phyloP scores from a whole-genome alignment of 2,329 filamentous ascomycete genomes.

The Alternaria metachromatica region DNA sequence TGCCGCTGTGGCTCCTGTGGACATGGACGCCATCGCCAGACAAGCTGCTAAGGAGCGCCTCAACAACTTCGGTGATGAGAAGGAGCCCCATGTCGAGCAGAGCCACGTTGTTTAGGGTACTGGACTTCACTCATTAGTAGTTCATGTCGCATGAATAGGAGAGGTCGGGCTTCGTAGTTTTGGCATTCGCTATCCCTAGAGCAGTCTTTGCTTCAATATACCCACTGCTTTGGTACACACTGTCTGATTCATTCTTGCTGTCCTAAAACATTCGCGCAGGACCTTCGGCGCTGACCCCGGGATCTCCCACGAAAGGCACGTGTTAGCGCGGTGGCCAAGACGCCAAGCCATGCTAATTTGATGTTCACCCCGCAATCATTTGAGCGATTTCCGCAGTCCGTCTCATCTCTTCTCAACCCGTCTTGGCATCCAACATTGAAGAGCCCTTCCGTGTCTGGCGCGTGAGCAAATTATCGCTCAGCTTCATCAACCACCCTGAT shows the following conservation, averaged over 20 bases:
- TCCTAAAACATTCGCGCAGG: neutral
- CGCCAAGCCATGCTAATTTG: neutral
- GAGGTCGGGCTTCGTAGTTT: neutral
- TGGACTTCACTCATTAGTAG: neutral
- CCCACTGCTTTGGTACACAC: neutral
- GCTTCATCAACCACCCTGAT: neutral
- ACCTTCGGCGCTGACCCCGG: neutral
- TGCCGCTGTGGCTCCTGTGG: conserved; percentile 50
- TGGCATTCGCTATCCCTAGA: neutral
- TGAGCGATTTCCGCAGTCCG: neutral
- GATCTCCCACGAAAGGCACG: neutral
- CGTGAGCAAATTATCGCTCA: neutral
- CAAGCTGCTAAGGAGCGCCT: conserved; percentile 24
- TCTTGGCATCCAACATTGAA: neutral
- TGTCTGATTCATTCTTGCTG: neutral
- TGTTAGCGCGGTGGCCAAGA: neutral
- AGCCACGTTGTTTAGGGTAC: neutral
- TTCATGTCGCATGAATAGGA: neutral
- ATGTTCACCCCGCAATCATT: neutral
- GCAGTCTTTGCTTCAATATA: neutral
- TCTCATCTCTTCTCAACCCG: neutral
- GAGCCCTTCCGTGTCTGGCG: neutral
- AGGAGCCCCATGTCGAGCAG: conserved; percentile 19
- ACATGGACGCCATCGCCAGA: conserved; percentile 31
- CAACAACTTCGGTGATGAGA: conserved; percentile 19